Evolutionary conservation across 169 alveolate genomes (phyloP), one percentile per base, ranked within the genome.

Genomic region (Eimeria tenella): DNA sequence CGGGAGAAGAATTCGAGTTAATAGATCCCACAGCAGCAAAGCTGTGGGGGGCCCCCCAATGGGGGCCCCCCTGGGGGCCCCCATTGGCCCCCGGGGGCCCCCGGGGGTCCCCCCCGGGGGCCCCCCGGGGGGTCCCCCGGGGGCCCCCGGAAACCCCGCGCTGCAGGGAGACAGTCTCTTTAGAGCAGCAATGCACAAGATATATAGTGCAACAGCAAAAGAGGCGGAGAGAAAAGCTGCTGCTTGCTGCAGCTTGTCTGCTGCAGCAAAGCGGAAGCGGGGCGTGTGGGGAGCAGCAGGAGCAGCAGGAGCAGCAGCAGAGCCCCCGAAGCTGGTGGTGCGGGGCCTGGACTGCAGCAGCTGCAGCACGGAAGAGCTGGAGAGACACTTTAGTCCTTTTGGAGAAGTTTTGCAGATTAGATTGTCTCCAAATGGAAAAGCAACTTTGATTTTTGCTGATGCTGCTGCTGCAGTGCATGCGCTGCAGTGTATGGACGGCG

Each of bases 171-270:
- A 60, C 74, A 42, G 94, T 84, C 8, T 63, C 83, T 15, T 92
- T 17, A 68, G 77, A 53, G 25, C 91, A 2, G 95, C 95, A 5
- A 79, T 92, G 84, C 79, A 58, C 42, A 92, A 92, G 82, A 15
- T 92, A 23, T 92, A 77, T 31, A 50, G 71, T 21, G 95, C 95
- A 3, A 92, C 93, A 2, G 91, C 95, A 10, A 23, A 15, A 10
- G 89, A 81, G 63, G 95, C 95, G 70, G 92, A 92, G 93, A 60
- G 65, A 52, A 77, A 53, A 7, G 95, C 95, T 9, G 53, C 82
- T 31, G 88, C 52, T 21, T 89, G 75, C 87, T 89, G 94, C 50
- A 70, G 88, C 15, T 68, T 87, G 21, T 56, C 56, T 42, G 79
- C 56, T 52, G 77, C 81, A 6, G 74, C 88, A 17, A 89, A 89